phyloP scores from a whole-genome alignment of 2,329 filamentous ascomycete species.

The Zelopaecilomyces penicillatus region DNA sequence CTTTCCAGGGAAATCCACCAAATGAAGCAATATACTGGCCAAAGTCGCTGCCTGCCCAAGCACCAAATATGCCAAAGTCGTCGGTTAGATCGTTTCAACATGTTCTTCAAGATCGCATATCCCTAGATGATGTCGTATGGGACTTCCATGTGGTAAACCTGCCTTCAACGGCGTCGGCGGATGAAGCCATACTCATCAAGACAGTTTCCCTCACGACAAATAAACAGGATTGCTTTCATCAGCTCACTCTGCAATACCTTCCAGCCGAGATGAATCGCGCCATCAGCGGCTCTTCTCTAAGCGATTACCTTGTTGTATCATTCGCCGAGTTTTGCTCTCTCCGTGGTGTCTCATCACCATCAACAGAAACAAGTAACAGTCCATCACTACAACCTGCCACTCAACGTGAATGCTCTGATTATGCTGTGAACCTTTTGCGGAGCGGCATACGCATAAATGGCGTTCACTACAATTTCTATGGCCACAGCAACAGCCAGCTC shows the following conservation, averaged over 20 bases:
- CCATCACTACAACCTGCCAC: conserved; percentile 17
- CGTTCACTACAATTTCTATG: conserved; percentile 30
- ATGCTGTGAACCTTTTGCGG: conserved; percentile 24
- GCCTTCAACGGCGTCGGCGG: conserved; percentile 1
- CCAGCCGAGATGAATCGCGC: conserved; percentile 22
- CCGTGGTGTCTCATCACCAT: conserved; percentile 5
- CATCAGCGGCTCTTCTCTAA: conserved; percentile 17
- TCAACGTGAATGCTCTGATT: conserved; percentile 26
- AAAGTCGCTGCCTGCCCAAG: too few relatives aligned
- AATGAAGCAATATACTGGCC: too few relatives aligned
- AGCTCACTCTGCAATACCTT: conserved; percentile 19
- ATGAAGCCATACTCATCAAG: conserved; percentile 5
- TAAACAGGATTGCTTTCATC: conserved; percentile 10
- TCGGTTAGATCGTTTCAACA: conserved; percentile 1
- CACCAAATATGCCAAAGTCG: too few relatives aligned
- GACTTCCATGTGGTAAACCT: conserved; percentile 2
- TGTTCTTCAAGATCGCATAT: conserved; percentile 3
- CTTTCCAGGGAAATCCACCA: too few relatives aligned
- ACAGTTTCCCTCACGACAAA: conserved; percentile 6
- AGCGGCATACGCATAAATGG: conserved; percentile 27
- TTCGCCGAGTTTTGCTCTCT: conserved; percentile 24
- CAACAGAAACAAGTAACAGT: neutral
- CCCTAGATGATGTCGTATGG: conserved; percentile 4
- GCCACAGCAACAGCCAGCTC: conserved; percentile 35
- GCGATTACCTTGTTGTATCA: conserved; percentile 25